Base-by-base conservation (phyloP, 306 rosid species). In the Trifolium pratense region DNA sequence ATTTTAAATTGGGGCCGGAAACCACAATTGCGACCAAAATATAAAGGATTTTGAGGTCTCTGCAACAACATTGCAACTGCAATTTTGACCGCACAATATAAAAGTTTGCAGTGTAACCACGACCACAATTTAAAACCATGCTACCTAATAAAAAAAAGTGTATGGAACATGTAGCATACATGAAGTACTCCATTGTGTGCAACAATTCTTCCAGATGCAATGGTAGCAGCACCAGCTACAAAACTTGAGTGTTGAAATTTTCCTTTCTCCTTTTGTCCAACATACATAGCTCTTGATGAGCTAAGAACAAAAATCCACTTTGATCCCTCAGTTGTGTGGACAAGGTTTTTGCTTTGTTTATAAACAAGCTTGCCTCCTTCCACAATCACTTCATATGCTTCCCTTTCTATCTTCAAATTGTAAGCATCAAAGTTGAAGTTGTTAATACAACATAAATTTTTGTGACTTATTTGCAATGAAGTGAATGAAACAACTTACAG, bases 281-380 rank as follows among this genome's bases (percentile, higher is more conserved):
- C 82, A 34, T 91, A 93, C 71, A 93, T 34, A 62, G 15, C 64
- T 68, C 86, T 82, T 0, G 91, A 79, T 39, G 96, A 59, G 68
- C 96, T 85, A 7, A 93, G 91, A 39, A 93, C 94, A 71, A 93
- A 93, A 43, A 93, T 93, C 98, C 98, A 93, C 83, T 89, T 93
- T 0, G 86, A 67, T 2, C 87, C 96, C 36, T 82, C 82, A 1
- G 20, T 23, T 3, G 98, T 93, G 48, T 83, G 82, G 15, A 89
- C 85, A 57, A 76, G 49, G 0, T 29, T 18, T 25, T 75, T 82
- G 74, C 81, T 93, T 67, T 86, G 84, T 68, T 46, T 93, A 82
- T 88, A 82, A 20, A 86, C 76, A 12, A 93, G 92, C 69, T 73
- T 91, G 34, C 97, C 94, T 58, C 74, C 65, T 31, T 75, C 79